Percentiles rank a stretch among this genome's conserved stretches.
These are phyloP conservation scores for Elsinoe arachidis DNA, from an alignment of 2,329 filamentous ascomycete species.

Conservation along the genomic window DNA sequence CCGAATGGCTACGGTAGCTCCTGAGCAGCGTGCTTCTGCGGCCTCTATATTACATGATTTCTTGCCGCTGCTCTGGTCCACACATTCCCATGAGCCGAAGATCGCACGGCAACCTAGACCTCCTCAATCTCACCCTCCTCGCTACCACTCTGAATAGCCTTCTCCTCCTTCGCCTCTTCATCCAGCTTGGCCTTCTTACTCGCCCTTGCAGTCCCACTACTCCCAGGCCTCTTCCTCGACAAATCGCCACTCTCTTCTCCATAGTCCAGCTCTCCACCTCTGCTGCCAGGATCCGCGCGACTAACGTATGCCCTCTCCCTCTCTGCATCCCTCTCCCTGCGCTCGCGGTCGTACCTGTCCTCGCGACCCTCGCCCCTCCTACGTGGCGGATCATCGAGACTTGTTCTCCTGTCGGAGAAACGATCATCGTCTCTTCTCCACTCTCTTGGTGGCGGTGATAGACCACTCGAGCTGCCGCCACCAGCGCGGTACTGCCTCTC, in stretches of 20 bases:
- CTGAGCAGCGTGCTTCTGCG: no score
- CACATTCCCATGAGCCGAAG: no score
- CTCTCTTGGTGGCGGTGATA: constrained; percentile 26
- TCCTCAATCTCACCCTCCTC: constrained; percentile 99
- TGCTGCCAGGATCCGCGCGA: constrained; percentile 70
- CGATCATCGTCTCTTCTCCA: constrained; percentile 19
- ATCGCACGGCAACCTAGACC: constrained; percentile 29
- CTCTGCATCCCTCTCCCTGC: constrained; percentile 80
- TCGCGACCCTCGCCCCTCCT: constrained; percentile 20
- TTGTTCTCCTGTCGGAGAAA: constrained; percentile 16
- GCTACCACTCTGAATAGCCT: constrained; percentile 70
- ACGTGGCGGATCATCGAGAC: constrained; percentile 9
- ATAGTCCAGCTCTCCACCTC: constrained; percentile 83
- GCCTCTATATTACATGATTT: not conserved
- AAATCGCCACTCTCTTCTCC: constrained; percentile 67
- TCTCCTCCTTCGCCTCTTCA: constrained; percentile 41
- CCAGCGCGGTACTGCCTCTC: constrained; percentile 81
- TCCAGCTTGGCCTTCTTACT: constrained; percentile 14
- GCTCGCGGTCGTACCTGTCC: constrained; percentile 67
- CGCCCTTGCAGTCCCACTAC: not conserved
- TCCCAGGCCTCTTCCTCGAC: constrained; percentile 21
- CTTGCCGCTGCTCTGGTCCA: not conserved
- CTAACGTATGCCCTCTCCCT: constrained; percentile 76
- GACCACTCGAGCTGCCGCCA: constrained; percentile 23
- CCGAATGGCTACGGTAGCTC: no score